Conservation (phyloP, 2,329 filamentous ascomycete species). For the Calonectria crousiana region DNA sequence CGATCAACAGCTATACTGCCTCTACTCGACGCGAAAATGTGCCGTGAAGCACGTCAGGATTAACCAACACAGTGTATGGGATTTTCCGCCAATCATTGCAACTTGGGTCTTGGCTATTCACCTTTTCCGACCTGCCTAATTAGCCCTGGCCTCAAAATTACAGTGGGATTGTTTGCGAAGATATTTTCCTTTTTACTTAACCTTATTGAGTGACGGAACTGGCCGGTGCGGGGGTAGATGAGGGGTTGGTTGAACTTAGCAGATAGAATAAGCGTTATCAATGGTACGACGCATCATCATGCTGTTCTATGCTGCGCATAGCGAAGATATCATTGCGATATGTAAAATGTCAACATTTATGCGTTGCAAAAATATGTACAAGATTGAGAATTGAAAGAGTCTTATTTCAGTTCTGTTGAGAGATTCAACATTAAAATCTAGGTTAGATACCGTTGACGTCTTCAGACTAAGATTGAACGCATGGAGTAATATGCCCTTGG, state of each 20-base stretch:
- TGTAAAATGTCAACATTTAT: not conserved
- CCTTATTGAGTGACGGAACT: not conserved
- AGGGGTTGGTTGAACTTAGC: not conserved
- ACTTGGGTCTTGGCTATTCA: not conserved
- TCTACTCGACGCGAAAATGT: not conserved
- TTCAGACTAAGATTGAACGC: not conserved
- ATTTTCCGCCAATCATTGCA: slow-evolving; percentile 17
- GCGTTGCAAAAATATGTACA: not conserved
- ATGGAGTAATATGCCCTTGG: not conserved
- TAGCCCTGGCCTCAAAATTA: not conserved
- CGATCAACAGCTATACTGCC: not conserved
- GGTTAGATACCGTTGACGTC: not conserved
- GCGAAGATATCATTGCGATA: not conserved
- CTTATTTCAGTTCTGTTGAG: not conserved
- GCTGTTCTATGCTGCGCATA: not conserved
- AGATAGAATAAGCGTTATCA: not conserved
- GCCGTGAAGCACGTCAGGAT: not conserved
- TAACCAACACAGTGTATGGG: not conserved
- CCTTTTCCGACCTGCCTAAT: slow-evolving; percentile 11
- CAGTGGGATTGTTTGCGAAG: not conserved
- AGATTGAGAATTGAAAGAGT: not conserved
- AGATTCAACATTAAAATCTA: not conserved
- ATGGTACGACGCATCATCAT: not conserved
- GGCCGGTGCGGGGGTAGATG: not conserved
- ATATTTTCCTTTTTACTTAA: not conserved